phyloP scores from a whole-genome alignment of 768 basidiomycete species.

The Butyriboletus loyo region DNA sequence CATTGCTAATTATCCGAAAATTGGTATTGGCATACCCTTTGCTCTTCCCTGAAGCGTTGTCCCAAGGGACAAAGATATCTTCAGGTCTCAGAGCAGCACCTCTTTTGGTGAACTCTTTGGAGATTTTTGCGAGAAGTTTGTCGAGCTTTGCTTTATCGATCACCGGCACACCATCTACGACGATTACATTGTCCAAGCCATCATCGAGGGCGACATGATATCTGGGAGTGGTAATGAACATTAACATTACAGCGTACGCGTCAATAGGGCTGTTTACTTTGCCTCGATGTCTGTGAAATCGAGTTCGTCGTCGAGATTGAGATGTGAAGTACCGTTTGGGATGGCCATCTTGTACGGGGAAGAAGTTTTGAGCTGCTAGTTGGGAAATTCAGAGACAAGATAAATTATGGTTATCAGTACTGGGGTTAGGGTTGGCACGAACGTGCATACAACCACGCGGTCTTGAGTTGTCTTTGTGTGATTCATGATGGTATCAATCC shows the following conservation, averaged over 20 bases:
- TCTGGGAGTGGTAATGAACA: slow-evolving; percentile 43
- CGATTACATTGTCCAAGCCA: slow-evolving; percentile 85
- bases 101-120: slow-evolving; percentile 81
- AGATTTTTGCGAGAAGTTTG: slow-evolving; percentile 74
- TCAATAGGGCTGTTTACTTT: slow-evolving; percentile 49
- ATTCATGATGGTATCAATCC: neutral
- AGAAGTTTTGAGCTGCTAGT: neutral
- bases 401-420: neutral
- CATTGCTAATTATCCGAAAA: neutral
- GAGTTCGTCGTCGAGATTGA: slow-evolving; percentile 58
- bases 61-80: slow-evolving; percentile 87
- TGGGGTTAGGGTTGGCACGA: slow-evolving; percentile 12
- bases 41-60: slow-evolving; percentile 75
- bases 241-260: neutral
- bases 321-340: slow-evolving; percentile 31
- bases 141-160: slow-evolving; percentile 86
- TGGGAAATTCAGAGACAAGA: neutral
- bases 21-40: slow-evolving; percentile 67
- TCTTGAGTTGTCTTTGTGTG: no score
- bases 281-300: slow-evolving; percentile 88
- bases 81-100: slow-evolving; percentile 74
- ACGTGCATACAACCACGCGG: no score
- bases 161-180: slow-evolving; percentile 89
- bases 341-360: slow-evolving; percentile 43
- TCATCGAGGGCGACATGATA: slow-evolving; percentile 84